Percentiles rank a stretch among this genome's conserved stretches.
Conservation (phyloP, 768 basidiomycete species). For the Kwoniella bestiolae region DNA sequence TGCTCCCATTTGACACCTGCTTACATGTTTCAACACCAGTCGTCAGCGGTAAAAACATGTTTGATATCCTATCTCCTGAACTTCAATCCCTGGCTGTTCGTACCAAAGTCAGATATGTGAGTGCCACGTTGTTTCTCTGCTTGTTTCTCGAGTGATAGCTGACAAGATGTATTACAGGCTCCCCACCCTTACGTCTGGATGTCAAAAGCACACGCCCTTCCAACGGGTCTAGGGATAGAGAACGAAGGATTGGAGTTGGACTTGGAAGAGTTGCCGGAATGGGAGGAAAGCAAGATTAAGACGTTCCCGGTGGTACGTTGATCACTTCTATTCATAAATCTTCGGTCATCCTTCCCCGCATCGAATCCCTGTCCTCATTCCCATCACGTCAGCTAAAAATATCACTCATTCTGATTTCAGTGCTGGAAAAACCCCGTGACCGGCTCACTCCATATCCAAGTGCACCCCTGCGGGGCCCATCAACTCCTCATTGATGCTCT, state of each 20-base stretch:
- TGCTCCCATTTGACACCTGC: not conserved
- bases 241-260: conserved; percentile 74
- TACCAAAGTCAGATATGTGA: conserved; percentile 69
- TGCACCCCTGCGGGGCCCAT: conserved; percentile 77
- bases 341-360: not conserved
- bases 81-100: conserved; percentile 81
- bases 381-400: conserved; percentile 2
- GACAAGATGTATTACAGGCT: conserved; percentile 25
- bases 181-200: conserved; percentile 93
- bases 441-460: conserved; percentile 80
- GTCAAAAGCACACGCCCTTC: conserved; percentile 71
- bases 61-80: conserved; percentile 71
- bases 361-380: too few species aligned
- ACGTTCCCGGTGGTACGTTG: conserved; percentile 66
- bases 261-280: conserved; percentile 72
- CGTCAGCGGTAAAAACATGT: conserved; percentile 75
- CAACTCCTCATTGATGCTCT: conserved; percentile 76
- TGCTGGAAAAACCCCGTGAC: conserved; percentile 93
- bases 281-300: conserved; percentile 78
- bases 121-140: conserved; percentile 13
- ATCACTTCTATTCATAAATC: too few species aligned
- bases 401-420: conserved; percentile 56
- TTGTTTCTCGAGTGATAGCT: not conserved
- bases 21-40: conserved; percentile 46
- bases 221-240: conserved; percentile 83